A percentile compares a stretch with the other conserved stretches of the same genome.
Evolutionary conservation across 169 alveolate genomes (phyloP).

Genomic region (Plasmodium yoelii): DNA sequence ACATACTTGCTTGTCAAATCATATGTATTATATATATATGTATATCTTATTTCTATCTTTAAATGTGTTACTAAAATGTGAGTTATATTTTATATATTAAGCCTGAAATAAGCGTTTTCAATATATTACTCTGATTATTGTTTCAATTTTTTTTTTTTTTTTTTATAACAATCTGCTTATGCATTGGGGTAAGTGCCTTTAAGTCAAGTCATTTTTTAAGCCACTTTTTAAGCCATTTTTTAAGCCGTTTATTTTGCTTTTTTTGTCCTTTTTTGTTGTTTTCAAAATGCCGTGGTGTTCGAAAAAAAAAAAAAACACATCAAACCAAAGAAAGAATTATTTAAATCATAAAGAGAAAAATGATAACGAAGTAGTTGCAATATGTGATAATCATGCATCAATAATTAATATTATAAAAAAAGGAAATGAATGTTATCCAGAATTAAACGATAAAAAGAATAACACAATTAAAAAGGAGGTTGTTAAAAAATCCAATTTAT

Average conservation of each 20-base stretch:
- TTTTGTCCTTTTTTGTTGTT: constrained; percentile 5
- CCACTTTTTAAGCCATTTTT: too few relatives aligned
- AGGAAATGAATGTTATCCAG: constrained; percentile 20
- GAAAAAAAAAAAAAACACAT: constrained; percentile 36
- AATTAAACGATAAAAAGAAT: constrained; percentile 9
- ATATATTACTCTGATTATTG: too few relatives aligned
- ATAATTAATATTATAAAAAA: constrained; percentile 46
- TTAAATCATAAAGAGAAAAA: not conserved
- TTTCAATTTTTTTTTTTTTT: too few relatives aligned
- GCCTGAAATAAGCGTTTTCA: too few relatives aligned
- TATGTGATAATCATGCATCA: constrained; percentile 28
- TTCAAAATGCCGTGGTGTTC: constrained; percentile 70
- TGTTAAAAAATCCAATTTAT: constrained; percentile 32
- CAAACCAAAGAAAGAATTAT: not conserved
- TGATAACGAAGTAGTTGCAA: constrained; percentile 40
- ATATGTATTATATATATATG: too few relatives aligned
- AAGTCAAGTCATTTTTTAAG: too few relatives aligned
- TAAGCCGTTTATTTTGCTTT: too few relatives aligned
- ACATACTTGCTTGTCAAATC: too few relatives aligned
- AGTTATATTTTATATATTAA: too few relatives aligned
- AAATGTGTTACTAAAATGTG: too few relatives aligned
- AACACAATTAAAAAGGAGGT: not conserved
- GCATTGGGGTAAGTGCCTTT: too few relatives aligned
- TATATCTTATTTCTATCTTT: too few relatives aligned
- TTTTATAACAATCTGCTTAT: not conserved